These are phyloP conservation scores for Salix arbutifolia DNA, from an alignment of 345 rosid species.

Conservation along the genomic window DNA sequence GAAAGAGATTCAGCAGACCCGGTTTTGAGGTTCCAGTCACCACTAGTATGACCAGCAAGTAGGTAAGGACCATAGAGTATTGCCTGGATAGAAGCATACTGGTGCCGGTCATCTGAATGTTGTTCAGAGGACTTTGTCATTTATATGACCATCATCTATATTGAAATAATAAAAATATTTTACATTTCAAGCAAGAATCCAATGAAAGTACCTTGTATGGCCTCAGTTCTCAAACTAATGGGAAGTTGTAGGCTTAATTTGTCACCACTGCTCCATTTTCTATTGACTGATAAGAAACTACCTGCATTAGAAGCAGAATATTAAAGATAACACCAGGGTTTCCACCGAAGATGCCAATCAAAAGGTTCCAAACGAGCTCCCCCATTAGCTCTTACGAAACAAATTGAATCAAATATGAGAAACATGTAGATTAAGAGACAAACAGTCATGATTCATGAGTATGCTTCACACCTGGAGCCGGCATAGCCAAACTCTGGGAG, in stretches of 20 bases:
- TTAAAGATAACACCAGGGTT: neutral
- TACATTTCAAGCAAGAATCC: neutral
- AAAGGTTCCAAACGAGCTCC: neutral
- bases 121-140: neutral
- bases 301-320: constrained; percentile 39
- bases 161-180: neutral
- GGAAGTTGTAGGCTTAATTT: constrained; percentile 60
- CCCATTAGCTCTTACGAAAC: neutral
- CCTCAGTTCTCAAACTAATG: constrained; percentile 54
- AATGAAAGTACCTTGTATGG: constrained; percentile 55
- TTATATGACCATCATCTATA: neutral
- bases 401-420: neutral
- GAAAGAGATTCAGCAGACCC: constrained; percentile 32
- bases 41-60: constrained; percentile 61
- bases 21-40: constrained; percentile 65
- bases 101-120: constrained; percentile 66
- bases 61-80: constrained; percentile 88
- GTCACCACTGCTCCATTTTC: constrained; percentile 55
- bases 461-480: constrained; percentile 55
- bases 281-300: constrained; percentile 44
- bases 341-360: neutral
- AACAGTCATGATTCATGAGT: neutral
- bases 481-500: constrained; percentile 40
- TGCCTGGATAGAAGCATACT: constrained; percentile 65
- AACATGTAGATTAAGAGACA: neutral